Evolutionary conservation across 2,329 filamentous ascomycete genomes (phyloP).

Genomic region (Penicillium sp.): DNA sequence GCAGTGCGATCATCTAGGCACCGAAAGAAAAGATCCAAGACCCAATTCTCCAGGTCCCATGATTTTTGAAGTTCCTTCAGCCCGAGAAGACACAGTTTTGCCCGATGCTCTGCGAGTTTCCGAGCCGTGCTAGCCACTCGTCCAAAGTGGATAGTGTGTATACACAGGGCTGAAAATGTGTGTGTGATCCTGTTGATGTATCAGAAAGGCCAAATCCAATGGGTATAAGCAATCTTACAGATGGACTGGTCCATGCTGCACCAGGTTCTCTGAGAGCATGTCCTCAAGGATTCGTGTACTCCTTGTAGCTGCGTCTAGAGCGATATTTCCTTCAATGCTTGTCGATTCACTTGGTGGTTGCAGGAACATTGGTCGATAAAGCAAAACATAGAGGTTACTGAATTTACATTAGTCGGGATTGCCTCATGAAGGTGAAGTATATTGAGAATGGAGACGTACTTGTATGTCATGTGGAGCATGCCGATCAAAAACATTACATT

Average conservation of each 20-base stretch:
- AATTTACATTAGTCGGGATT: not conserved
- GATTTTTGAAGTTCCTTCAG: constrained; percentile 50
- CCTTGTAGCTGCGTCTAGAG: constrained; percentile 47
- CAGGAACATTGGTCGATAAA: constrained; percentile 47
- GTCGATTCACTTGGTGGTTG: constrained; percentile 28
- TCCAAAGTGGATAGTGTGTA: constrained; percentile 48
- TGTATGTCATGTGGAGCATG: constrained; percentile 48
- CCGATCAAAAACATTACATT: constrained; percentile 39
- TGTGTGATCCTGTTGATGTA: constrained; percentile 42
- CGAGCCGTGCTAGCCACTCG: constrained; percentile 37
- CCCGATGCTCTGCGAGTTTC: constrained; percentile 50
- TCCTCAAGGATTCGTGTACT: constrained; percentile 51
- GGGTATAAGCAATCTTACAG: constrained; percentile 26
- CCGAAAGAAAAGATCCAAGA: constrained; percentile 50
- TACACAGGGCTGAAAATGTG: constrained; percentile 49
- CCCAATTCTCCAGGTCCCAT: constrained; percentile 52
- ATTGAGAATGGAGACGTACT: constrained; percentile 27
- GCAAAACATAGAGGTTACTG: constrained; percentile 47
- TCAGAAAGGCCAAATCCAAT: not conserved
- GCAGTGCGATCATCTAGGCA: constrained; percentile 49
- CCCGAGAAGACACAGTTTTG: constrained; percentile 49
- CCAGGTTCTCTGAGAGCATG: constrained; percentile 44
- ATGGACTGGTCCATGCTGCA: constrained; percentile 48
- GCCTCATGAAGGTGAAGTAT: not conserved
- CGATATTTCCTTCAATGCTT: constrained; percentile 38